Conservation (phyloP, 2,329 filamentous ascomycete species). For the Colletotrichum lupini region DNA sequence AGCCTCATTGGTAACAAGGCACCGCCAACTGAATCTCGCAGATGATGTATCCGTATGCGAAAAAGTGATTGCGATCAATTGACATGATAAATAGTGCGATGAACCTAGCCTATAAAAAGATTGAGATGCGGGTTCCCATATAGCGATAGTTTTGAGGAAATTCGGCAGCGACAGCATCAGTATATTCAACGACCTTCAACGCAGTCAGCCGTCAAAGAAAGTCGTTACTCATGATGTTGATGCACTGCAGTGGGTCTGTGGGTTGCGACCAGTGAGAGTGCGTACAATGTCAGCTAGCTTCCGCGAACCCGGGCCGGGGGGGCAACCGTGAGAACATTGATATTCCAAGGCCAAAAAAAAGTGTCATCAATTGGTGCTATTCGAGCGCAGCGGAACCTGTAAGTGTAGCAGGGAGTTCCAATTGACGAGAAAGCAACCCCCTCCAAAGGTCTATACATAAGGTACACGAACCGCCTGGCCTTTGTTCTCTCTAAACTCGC, state of each 20-base stretch:
- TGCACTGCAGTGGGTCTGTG: constrained; percentile 3
- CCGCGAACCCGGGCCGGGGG: constrained; percentile 12
- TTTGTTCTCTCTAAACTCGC: not conserved
- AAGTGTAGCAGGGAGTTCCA: constrained; percentile 32
- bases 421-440: constrained; percentile 35
- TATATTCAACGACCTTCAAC: not conserved
- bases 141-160: not conserved
- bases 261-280: constrained; percentile 21
- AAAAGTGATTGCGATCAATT: too few relatives aligned
- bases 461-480: constrained; percentile 34
- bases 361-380: constrained; percentile 27
- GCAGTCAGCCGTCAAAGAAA: not conserved
- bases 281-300: constrained; percentile 33
- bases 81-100: too few relatives aligned
- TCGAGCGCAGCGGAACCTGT: constrained; percentile 21
- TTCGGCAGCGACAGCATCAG: not conserved
- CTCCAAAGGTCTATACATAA: constrained; percentile 38
- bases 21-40: too few relatives aligned
- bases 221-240: constrained; percentile 2
- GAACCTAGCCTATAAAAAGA: too few relatives aligned
- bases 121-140: not conserved
- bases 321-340: constrained; percentile 5
- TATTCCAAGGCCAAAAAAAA: constrained; percentile 14
- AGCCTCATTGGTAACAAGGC: too few relatives aligned
- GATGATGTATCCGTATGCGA: too few relatives aligned